Evolutionary conservation across 495 filamentous ascomycete species (phyloP).

Genomic region (Parathielavia hyrcaniae): DNA sequence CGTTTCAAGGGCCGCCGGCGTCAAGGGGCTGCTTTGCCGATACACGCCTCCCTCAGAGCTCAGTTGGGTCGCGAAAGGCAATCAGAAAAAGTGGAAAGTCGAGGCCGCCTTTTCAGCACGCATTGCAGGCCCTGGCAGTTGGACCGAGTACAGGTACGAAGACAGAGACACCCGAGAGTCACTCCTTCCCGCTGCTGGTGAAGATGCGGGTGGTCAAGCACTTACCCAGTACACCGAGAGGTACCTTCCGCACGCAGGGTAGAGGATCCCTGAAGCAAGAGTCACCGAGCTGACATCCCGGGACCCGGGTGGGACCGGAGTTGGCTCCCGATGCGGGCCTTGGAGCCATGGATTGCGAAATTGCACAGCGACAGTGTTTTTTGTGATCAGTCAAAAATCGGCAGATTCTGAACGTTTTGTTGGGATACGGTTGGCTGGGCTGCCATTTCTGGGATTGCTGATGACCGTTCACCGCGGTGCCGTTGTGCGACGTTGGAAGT

Average conservation of each 20-base stretch:
- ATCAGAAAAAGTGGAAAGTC: constrained; percentile 10
- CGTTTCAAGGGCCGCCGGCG: constrained; percentile 18
- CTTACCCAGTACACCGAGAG: constrained; percentile 11
- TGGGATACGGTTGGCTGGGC: constrained; percentile 5
- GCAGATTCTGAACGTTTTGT: not conserved
- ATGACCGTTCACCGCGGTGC: constrained; percentile 11
- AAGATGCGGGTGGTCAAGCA: constrained; percentile 1
- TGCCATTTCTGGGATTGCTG: constrained; percentile 4
- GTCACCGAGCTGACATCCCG: constrained; percentile 22
- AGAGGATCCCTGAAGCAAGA: constrained; percentile 8
- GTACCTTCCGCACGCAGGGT: not conserved
- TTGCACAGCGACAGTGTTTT: constrained; percentile 1
- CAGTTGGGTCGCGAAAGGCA: constrained; percentile 1
- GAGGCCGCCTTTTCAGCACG: constrained; percentile 1
- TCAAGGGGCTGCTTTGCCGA: constrained; percentile 3
- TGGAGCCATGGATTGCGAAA: constrained; percentile 7
- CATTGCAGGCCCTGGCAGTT: not conserved
- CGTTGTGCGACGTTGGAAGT: constrained; percentile 3
- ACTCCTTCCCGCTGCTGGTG: not conserved
- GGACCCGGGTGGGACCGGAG: constrained; percentile 14
- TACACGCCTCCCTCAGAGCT: constrained; percentile 11
- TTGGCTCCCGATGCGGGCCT: constrained; percentile 6
- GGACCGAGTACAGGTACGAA: not conserved
- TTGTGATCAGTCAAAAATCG: not conserved
- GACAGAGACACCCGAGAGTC: not conserved